A percentile compares a stretch with the other conserved stretches of the same genome.
These are phyloP conservation scores for Heimioporus sp. DNA, from an alignment of 768 basidiomycete genomes.

Conservation along the genomic window DNA sequence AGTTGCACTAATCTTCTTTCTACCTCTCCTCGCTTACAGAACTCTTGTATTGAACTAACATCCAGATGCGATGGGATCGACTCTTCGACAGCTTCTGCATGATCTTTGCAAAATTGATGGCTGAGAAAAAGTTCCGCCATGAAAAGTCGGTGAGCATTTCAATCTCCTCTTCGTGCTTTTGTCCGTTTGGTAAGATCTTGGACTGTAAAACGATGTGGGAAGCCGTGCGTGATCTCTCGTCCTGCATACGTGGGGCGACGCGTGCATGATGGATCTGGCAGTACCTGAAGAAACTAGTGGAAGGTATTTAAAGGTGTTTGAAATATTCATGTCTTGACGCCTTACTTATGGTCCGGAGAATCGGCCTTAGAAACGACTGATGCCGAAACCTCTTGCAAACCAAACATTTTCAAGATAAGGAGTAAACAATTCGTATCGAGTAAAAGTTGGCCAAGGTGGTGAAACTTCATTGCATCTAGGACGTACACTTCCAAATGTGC, in stretches of 20 bases:
- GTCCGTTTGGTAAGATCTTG: conserved; percentile 66
- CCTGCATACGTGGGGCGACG: conserved; percentile 58
- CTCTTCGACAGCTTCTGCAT: conserved; percentile 98
- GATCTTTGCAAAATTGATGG: conserved; percentile 96
- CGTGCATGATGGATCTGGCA: conserved; percentile 79
- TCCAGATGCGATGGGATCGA: conserved; percentile 90
- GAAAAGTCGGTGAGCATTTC: conserved; percentile 93
- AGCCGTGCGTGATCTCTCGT: conserved; percentile 59
- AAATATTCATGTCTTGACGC: not conserved
- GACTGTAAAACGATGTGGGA: conserved; percentile 58
- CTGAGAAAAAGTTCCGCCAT: conserved; percentile 96
- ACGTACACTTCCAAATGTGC: not conserved
- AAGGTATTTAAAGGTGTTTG: conserved; percentile 1
- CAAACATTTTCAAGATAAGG: conserved; percentile 96
- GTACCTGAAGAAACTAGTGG: conserved; percentile 88
- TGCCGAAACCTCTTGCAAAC: conserved; percentile 85
- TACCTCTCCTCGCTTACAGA: conserved; percentile 57
- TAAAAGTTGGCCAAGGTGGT: conserved; percentile 92
- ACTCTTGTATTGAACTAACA: conserved; percentile 97
- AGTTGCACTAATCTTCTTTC: not conserved
- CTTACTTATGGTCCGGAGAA: conserved; percentile 80
- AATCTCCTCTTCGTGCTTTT: conserved; percentile 79
- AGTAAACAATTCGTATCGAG: conserved; percentile 94
- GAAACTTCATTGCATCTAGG: conserved; percentile 96
- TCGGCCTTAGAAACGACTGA: conserved; percentile 89